Base-by-base conservation (phyloP, 225 moss, liverwort and hornwort species). In the Straminergon stramineum region DNA sequence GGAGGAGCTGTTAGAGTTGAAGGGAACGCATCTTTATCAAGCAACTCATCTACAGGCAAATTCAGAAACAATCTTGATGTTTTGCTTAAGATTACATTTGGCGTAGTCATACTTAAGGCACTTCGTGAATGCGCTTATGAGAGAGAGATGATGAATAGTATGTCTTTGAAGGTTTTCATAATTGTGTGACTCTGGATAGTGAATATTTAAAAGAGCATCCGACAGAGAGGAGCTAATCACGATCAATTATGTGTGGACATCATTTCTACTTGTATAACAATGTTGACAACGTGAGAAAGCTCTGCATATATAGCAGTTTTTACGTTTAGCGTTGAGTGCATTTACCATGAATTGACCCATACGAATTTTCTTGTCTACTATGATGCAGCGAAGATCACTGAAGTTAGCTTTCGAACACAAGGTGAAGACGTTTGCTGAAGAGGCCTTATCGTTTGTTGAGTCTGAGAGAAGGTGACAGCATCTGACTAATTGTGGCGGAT, bases 1-100 rank as follows among this genome's bases (percentile, higher is more conserved):
- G 31, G 93, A 97, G 75, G 99, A 96, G 86, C 83, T 97, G 55
- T 69, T 92, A 84, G 97, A 96, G 92, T 90, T 99, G 91, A 91
- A 97, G 89, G 99, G 99, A 76, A 96, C 97, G 75, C 86, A 94
- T 70, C 92, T 99, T 52, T 96, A 92, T 75, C 91, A 92, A 86
- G 99, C 99, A 57, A 97, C 99, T 45, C 91, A 74, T 86, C 85
- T 90, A 51, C 96, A 96, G 96, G 99, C 84, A 89, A 87, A 87
- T 89, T 28, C 63, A 48, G 69, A 60, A 89, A 73, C 28, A 24
- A 19, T 80, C 55, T 69, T 82, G 87, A 84, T 88, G 68, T 78
- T 69, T 87, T 80, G 48, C 64, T 74, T 41, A 35, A 70, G 85
- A 78, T 71, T 93, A 66, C 65, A 84, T 75, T 82, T 82, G 77